Conservation (phyloP, 1,284 basidiomycete species). For the Ustilago xerochloae region DNA sequence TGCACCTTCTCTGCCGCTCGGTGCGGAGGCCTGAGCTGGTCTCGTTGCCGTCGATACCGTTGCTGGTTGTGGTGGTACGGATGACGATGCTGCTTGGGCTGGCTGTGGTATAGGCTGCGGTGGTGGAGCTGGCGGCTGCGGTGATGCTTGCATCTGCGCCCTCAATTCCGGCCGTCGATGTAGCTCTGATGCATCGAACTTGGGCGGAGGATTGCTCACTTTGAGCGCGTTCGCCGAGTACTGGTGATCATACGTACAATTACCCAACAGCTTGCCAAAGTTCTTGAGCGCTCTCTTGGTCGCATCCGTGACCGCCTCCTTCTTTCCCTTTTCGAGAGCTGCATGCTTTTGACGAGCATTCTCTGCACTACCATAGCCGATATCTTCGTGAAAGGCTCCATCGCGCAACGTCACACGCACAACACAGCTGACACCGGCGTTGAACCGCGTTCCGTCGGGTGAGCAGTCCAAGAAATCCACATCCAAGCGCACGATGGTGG, state of each 20-base stretch:
- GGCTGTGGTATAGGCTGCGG: no score
- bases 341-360: constrained; percentile 85
- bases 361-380: constrained; percentile 86
- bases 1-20: background rate
- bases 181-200: constrained; percentile 50
- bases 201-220: constrained; percentile 49
- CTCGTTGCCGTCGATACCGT: background rate
- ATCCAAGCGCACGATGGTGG: constrained; percentile 80
- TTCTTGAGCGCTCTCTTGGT: constrained; percentile 88
- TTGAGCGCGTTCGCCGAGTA: constrained; percentile 86
- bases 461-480: constrained; percentile 74
- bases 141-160: constrained; percentile 16
- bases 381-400: constrained; percentile 83
- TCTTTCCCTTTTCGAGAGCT: constrained; percentile 96
- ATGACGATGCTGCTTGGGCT: background rate
- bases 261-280: constrained; percentile 91
- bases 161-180: constrained; percentile 47
- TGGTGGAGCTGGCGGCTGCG: constrained; percentile 7
- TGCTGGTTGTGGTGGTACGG: background rate
- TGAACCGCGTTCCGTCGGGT: constrained; percentile 74
- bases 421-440: constrained; percentile 84
- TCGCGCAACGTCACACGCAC: constrained; percentile 87
- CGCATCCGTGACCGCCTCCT: constrained; percentile 95
- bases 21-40: background rate
- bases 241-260: constrained; percentile 92